Conservation (phyloP, 164 flowering plant species). For the Berberis vulgaris region DNA sequence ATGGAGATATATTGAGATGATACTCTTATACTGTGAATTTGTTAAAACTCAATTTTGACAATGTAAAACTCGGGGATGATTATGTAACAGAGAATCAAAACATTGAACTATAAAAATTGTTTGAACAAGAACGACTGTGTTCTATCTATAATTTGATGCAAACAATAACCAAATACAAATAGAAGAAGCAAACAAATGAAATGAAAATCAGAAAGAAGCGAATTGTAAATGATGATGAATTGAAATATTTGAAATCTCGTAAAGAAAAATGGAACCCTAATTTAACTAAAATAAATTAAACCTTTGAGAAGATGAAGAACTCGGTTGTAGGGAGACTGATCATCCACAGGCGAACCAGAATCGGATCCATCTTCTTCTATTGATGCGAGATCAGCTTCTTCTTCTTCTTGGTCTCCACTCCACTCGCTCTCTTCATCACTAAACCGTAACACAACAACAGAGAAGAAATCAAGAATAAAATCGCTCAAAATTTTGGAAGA, state of each 20-base stretch:
- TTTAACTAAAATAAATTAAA: not conserved
- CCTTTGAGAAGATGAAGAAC: slow-evolving; percentile 3
- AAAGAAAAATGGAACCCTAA: not conserved
- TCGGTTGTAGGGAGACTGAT: not conserved
- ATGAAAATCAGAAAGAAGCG: not conserved
- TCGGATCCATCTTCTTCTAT: not conserved
- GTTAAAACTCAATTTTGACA: too few species aligned
- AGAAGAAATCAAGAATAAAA: not conserved
- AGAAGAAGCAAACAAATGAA: too few species aligned
- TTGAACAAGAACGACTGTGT: too few species aligned
- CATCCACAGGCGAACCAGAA: not conserved
- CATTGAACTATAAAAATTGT: too few species aligned
- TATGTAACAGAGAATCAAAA: too few species aligned
- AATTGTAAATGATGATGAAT: not conserved
- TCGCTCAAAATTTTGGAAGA: not conserved
- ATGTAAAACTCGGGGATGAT: too few species aligned
- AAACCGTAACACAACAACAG: not conserved
- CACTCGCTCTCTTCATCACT: slow-evolving; percentile 4
- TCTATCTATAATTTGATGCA: too few species aligned
- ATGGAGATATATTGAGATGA: too few species aligned
- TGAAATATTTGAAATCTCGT: not conserved
- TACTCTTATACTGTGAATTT: too few species aligned
- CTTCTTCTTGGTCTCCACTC: not conserved
- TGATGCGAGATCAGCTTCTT: not conserved
- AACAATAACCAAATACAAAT: too few species aligned